Conservation (phyloP, 192 early-diverging fungal genomes). For the Gigaspora rosea region DNA sequence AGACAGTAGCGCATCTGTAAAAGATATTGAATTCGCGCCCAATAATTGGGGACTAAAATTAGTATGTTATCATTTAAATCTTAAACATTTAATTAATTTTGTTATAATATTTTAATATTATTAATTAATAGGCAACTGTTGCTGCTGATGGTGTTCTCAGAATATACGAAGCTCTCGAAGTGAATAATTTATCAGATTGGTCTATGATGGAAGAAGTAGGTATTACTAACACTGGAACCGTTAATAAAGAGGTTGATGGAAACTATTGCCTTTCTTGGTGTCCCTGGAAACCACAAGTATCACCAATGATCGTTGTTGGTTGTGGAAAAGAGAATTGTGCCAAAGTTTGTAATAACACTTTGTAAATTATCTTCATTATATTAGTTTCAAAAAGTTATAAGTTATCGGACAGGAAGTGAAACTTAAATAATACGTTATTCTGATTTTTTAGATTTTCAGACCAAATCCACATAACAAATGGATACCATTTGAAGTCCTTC, state of each 20-base stretch:
- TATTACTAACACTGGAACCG: not conserved
- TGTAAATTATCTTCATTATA: too few species aligned
- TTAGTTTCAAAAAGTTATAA: too few species aligned
- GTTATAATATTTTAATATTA: not conserved
- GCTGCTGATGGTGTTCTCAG: conserved; percentile 82
- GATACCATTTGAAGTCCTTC: conserved; percentile 57
- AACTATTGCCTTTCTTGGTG: conserved; percentile 88
- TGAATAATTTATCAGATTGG: conserved; percentile 37
- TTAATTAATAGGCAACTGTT: conserved; percentile 61
- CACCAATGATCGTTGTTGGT: too few species aligned
- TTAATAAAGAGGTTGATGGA: conserved; percentile 71
- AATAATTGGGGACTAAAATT: conserved; percentile 77
- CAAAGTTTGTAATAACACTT: too few species aligned
- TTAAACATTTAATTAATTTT: not conserved
- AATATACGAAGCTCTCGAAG: conserved; percentile 87
- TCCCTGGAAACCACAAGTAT: conserved; percentile 37
- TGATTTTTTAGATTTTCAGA: conserved; percentile 53
- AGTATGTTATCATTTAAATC: conserved; percentile 40
- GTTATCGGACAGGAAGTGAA: too few species aligned
- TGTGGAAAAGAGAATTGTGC: too few species aligned
- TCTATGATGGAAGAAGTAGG: too few species aligned
- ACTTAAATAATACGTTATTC: not conserved
- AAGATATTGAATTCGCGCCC: conserved; percentile 91
- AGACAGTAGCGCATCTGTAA: conserved; percentile 74
- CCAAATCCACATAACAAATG: conserved; percentile 63